Conservation (phyloP, 768 basidiomycete species). For the Chiua virens region DNA sequence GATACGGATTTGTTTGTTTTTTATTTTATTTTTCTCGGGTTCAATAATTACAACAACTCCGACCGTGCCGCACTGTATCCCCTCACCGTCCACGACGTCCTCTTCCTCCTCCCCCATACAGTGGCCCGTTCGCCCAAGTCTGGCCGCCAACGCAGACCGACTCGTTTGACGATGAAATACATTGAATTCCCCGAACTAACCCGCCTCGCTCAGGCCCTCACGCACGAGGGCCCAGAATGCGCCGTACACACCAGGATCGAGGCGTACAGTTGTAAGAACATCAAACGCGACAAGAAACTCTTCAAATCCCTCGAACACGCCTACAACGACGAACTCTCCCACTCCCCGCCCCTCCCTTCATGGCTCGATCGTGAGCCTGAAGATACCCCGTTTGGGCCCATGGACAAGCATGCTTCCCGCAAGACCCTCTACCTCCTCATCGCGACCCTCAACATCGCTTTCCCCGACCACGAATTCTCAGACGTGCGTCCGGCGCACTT, state of each 20-base stretch:
- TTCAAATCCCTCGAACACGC: conserved; percentile 89
- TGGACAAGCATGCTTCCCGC: conserved; percentile 78
- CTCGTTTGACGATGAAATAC: conserved; percentile 68
- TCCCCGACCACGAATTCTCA: conserved; percentile 97
- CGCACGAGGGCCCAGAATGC: conserved; percentile 85
- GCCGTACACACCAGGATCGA: conserved; percentile 91
- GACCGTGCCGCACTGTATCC: not conserved
- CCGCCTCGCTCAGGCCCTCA: conserved; percentile 73
- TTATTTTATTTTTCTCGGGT: too few species aligned
- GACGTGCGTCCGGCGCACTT: conserved; percentile 90
- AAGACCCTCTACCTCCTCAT: conserved; percentile 97
- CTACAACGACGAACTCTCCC: conserved; percentile 73
- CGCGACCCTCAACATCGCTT: conserved; percentile 94
- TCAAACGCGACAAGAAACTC: conserved; percentile 95
- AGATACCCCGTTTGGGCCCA: conserved; percentile 87
- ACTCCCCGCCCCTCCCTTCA: conserved; percentile 82
- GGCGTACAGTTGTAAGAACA: conserved; percentile 97
- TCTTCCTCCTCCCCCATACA: too few species aligned
- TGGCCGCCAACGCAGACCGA: not conserved
- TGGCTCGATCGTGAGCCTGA: conserved; percentile 73
- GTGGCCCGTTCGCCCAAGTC: too few species aligned
- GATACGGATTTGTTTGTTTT: too few species aligned
- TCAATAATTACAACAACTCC: not conserved
- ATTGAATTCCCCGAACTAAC: conserved; percentile 82
- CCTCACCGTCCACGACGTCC: not conserved